Evolutionary conservation across 805 yeast genomes (phyloP).

Genomic region (Candida ortonii): DNA sequence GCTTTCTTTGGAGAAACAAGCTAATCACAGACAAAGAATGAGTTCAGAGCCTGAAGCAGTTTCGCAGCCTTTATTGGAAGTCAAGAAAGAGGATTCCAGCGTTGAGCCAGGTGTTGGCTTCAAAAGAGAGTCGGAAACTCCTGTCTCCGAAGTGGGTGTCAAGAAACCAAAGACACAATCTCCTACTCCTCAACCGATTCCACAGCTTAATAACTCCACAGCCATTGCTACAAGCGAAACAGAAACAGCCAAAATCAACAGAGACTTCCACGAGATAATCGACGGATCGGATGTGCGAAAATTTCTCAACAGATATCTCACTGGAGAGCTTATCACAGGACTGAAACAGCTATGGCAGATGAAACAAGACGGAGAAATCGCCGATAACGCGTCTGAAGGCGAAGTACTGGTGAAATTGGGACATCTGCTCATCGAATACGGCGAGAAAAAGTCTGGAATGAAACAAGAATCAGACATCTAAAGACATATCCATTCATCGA

Average conservation of each 20-base stretch:
- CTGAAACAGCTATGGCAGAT: slow-evolving; percentile 31
- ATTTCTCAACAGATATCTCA: slow-evolving; percentile 47
- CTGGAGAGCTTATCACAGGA: slow-evolving; percentile 44
- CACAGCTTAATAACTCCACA: slow-evolving; percentile 18
- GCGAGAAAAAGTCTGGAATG: slow-evolving; percentile 6
- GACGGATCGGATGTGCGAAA: slow-evolving; percentile 53
- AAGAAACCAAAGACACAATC: slow-evolving; percentile 21
- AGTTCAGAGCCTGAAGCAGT: too few species aligned
- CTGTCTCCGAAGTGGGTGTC: slow-evolving; percentile 1
- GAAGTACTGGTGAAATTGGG: slow-evolving; percentile 22
- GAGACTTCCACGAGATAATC: slow-evolving; percentile 38
- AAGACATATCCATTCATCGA: too few species aligned
- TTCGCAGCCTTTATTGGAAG: too few species aligned
- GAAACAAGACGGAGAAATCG: slow-evolving; percentile 22
- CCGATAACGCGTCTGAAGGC: slow-evolving; percentile 10
- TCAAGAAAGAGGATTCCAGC: not conserved
- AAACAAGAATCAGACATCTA: slow-evolving; percentile 14
- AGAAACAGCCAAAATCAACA: slow-evolving; percentile 15
- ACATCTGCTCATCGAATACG: slow-evolving; percentile 17
- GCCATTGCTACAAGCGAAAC: too few species aligned
- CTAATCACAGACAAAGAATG: too few species aligned
- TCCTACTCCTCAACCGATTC: slow-evolving; percentile 26
- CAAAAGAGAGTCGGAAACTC: too few species aligned
- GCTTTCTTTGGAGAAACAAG: too few species aligned
- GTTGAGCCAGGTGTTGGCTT: too few species aligned